These are phyloP conservation scores for Funneliformis caledonium DNA, from an alignment of 371 early-diverging fungal species.

Conservation along the genomic window DNA sequence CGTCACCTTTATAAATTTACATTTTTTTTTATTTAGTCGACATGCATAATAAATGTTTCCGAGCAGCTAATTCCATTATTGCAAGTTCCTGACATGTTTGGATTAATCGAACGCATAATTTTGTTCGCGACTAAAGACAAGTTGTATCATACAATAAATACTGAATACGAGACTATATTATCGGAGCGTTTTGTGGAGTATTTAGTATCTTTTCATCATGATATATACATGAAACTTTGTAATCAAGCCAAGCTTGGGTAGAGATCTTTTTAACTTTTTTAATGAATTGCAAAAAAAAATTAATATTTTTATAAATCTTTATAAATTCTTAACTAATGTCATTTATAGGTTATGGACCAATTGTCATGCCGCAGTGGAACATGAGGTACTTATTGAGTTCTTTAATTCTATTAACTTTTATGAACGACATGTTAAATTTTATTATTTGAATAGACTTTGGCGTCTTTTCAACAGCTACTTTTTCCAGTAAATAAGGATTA, in stretches of 20 bases:
- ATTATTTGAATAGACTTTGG: constrained; percentile 13
- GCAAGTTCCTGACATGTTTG: background rate
- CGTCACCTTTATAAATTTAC: background rate
- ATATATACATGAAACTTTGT: constrained; percentile 6
- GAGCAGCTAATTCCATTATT: constrained; percentile 31
- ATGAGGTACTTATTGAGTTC: constrained; percentile 8
- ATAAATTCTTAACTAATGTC: background rate
- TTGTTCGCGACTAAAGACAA: constrained; percentile 2
- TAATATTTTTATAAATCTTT: too few species aligned
- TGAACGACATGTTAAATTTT: background rate
- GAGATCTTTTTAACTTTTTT: background rate
- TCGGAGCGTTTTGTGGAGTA: constrained; percentile 33
- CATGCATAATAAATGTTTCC: constrained; percentile 26
- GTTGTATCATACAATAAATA: background rate
- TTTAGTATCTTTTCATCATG: constrained; percentile 7
- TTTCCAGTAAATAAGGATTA: constrained; percentile 26
- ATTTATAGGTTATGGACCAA: constrained; percentile 12
- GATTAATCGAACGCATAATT: constrained; percentile 30
- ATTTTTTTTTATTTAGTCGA: background rate
- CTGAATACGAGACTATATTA: background rate
- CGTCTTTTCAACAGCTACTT: constrained; percentile 19
- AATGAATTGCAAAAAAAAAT: background rate
- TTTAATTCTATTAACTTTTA: background rate
- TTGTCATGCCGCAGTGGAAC: constrained; percentile 18
- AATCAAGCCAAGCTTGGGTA: constrained; percentile 26